Evolutionary conservation across 192 early-diverging fungal species (phyloP).

Genomic region (Entrophospora sp.): DNA sequence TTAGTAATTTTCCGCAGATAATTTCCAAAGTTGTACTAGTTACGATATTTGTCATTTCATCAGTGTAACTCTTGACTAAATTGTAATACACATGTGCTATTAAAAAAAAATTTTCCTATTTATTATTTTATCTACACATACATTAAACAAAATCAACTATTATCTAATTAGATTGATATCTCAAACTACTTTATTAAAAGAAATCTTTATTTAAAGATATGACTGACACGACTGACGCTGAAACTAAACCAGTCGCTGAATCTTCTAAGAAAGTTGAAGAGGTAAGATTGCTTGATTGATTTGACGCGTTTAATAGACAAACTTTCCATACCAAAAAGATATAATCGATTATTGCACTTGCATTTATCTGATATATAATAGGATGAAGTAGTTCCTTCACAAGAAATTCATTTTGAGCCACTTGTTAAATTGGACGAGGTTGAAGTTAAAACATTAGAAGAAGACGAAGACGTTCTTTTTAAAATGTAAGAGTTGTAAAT

Average conservation of each 20-base stretch:
- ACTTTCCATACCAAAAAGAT: background rate
- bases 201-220: background rate
- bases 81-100: no score
- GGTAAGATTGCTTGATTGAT: background rate
- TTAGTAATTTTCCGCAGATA: no score
- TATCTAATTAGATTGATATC: no score
- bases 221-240: background rate
- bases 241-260: background rate
- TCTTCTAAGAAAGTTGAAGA: background rate
- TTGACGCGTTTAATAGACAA: background rate
- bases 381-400: constrained; percentile 73
- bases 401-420: constrained; percentile 94
- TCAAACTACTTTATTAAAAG: no score
- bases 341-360: no score
- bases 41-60: no score
- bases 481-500: constrained; percentile 71
- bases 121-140: no score
- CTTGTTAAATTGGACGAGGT: constrained; percentile 89
- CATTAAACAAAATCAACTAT: no score
- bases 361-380: no score
- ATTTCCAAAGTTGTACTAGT: no score
- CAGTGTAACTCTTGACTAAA: no score
- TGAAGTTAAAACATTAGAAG: constrained; percentile 91
- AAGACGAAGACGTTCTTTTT: constrained; percentile 88
- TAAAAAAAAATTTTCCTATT: no score